Evolutionary conservation across 1,284 basidiomycete species (phyloP).

Genomic region (Volvariella volvacea): DNA sequence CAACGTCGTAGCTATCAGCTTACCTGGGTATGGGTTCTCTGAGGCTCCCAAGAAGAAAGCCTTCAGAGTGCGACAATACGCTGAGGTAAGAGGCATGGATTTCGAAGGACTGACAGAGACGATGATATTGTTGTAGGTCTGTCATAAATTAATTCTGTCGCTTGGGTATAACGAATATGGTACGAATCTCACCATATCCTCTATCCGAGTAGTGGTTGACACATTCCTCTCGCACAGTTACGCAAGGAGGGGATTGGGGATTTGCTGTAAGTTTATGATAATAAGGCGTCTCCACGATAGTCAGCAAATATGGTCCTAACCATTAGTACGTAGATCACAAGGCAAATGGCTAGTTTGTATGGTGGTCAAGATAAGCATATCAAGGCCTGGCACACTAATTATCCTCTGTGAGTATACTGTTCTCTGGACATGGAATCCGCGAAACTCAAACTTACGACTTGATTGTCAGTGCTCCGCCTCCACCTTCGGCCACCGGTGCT

Average conservation of each 20-base stretch:
- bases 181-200: constrained; percentile 13
- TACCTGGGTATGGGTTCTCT: constrained; percentile 53
- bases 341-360: constrained; percentile 30
- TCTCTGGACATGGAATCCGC: too few species aligned
- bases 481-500: too few species aligned
- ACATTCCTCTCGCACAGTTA: constrained; percentile 28
- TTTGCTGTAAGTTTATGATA: too few species aligned
- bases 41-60: constrained; percentile 30
- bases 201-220: too few species aligned
- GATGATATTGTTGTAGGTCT: too few species aligned
- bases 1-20: constrained; percentile 46
- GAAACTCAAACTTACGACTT: too few species aligned
- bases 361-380: constrained; percentile 27
- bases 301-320: background rate
- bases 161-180: constrained; percentile 50
- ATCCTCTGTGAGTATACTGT: constrained; percentile 22
- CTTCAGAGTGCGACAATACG: constrained; percentile 28
- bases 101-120: too few species aligned
- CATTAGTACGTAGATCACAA: constrained; percentile 29
- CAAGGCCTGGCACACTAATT: constrained; percentile 43
- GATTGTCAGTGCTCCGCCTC: too few species aligned
- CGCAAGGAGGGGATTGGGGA: constrained; percentile 53
- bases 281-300: constrained; percentile 19
- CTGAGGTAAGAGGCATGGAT: constrained; percentile 27
- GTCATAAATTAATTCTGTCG: constrained; percentile 45